Evolutionary conservation across 148 eudicot genomes (phyloP), one percentile per base, ranked within the genome.

Genomic region (Silene latifolia): DNA sequence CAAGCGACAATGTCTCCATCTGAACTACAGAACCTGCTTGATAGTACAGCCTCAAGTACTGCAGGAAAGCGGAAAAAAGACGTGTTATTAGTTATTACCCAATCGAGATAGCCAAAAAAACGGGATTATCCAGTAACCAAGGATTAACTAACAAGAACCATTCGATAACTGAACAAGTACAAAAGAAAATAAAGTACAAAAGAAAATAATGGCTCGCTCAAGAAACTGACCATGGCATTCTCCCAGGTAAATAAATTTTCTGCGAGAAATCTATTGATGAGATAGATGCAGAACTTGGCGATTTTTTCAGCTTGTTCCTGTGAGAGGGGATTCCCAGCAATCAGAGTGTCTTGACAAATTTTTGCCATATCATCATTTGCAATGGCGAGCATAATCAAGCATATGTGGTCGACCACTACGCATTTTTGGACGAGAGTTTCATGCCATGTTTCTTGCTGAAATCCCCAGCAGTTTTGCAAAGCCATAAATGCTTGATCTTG

Each of bases 41-140:
- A 74, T 79, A 85, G 81, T 95, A 92, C 81, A 95, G n/a, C 88
- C 97, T 83, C 77, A 92, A 73, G 78, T 78, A 83, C 98, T 95
- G 78, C 64, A 86, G 74, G 74, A 13, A 27, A 63, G 61, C 24
- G 11, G 2, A 44, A 20, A 19, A 32, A 44, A 39, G 44, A 58
- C 2, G 5, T 10, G 35, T 78, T 48, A 68, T 18, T 63, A n/a
- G 35, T 78, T 48, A 68, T 18, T 63, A n/a, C 15, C 35, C 54
- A 48, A 60, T 32, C 35, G 35, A 32, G 35, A 32, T 32, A 32
- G 35, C 35, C 1, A 39, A 51, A 18, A 51, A 18, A 65, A 54
- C 17, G 5, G 3, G 9, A 39, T 39, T 39, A 7, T 39, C 8
- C 44, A 0, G 44, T 39, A 17, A 76, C 17, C 9, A 61, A 14